phyloP scores from a whole-genome alignment of 768 basidiomycete species.

The Pleurotus eryngii region DNA sequence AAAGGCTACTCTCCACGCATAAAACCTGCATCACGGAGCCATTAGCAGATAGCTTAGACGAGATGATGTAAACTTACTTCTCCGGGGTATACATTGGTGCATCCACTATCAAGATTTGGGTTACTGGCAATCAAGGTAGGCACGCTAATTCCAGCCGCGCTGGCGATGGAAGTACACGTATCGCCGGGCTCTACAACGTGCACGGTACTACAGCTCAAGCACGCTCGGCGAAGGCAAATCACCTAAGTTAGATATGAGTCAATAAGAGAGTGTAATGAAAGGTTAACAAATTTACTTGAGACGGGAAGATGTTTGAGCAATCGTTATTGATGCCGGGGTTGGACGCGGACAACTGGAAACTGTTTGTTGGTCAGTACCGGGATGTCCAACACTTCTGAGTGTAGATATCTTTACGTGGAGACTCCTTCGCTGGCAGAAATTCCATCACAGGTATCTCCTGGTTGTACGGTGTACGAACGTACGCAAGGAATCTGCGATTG shows the following conservation, averaged over 20 bases:
- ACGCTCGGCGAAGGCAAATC: conserved; percentile 55
- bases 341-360: conserved; percentile 57
- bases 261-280: neutral
- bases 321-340: conserved; percentile 45
- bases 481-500: conserved; percentile 30
- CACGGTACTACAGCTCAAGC: conserved; percentile 54
- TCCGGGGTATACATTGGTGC: too few species aligned
- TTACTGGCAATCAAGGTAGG: too few species aligned
- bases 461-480: conserved; percentile 45
- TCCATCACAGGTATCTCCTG: conserved; percentile 52
- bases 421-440: conserved; percentile 47
- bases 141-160: too few species aligned
- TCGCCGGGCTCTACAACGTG: conserved; percentile 47
- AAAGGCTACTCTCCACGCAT: too few species aligned
- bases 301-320: conserved; percentile 56
- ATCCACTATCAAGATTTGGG: too few species aligned
- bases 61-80: too few species aligned
- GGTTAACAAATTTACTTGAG: conserved; percentile 32
- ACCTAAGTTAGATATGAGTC: conserved; percentile 20
- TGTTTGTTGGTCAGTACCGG: conserved; percentile 15
- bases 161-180: conserved; percentile 44
- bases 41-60: too few species aligned
- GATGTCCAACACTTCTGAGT: neutral
- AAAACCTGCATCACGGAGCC: too few species aligned
- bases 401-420: conserved; percentile 37